Conservation (phyloP, 441 rosid genomes). For the Jatropha multifida region DNA sequence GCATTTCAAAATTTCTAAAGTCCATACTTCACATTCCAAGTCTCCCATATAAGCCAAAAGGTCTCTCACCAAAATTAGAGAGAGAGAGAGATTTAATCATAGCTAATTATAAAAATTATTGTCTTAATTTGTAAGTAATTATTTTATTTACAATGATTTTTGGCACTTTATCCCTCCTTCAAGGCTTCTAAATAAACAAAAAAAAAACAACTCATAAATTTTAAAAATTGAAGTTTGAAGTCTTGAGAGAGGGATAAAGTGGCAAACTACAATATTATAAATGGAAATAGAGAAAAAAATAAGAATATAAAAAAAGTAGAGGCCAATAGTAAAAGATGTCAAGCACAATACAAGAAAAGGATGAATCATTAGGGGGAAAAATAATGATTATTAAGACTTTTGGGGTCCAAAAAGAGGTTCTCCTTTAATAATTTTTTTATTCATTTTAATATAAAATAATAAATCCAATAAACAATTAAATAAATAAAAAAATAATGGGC, state of each 20-base stretch:
- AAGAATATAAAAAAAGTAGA: slow-evolving; percentile 4
- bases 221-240: slow-evolving; percentile 20
- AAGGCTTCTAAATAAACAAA: slow-evolving; percentile 15
- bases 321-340: slow-evolving; percentile 4
- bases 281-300: neutral
- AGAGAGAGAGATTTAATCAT: slow-evolving; percentile 14
- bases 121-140: slow-evolving; percentile 5
- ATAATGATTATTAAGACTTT: slow-evolving; percentile 37
- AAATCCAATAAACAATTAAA: neutral
- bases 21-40: neutral
- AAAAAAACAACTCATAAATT: slow-evolving; percentile 13
- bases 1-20: neutral
- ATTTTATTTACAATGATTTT: slow-evolving; percentile 9
- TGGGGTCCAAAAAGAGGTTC: slow-evolving; percentile 32
- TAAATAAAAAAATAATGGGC: neutral
- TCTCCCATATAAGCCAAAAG: slow-evolving; percentile 4
- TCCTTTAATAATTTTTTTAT: slow-evolving; percentile 30
- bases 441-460: neutral
- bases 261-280: slow-evolving; percentile 14
- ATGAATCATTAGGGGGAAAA: slow-evolving; percentile 27
- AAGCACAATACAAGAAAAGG: slow-evolving; percentile 22
- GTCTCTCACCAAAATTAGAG: neutral
- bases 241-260: slow-evolving; percentile 37
- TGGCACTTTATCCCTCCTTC: slow-evolving; percentile 28
- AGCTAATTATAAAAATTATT: neutral